These are phyloP conservation scores for Fusarium sp. DNA, from an alignment of 2,329 filamentous ascomycete genomes.

Conservation along the genomic window DNA sequence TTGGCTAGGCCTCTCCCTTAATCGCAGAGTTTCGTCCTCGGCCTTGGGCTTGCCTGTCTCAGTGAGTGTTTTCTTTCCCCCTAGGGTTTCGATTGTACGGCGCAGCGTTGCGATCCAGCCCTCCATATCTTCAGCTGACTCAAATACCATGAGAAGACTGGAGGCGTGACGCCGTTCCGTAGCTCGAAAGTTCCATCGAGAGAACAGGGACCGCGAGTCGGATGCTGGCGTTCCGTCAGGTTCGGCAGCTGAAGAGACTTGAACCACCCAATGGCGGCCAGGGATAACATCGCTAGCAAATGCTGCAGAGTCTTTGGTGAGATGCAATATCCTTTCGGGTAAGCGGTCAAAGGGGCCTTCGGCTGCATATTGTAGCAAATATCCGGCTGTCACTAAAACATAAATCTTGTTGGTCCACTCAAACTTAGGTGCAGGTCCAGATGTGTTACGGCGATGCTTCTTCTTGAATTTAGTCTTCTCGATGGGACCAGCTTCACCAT, in stretches of 20 bases:
- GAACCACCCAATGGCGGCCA: constrained; percentile 83
- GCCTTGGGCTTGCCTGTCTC: constrained; percentile 68
- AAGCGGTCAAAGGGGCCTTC: constrained; percentile 77
- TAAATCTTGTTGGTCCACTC: constrained; percentile 81
- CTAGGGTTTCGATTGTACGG: constrained; percentile 76
- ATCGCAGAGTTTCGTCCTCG: constrained; percentile 52
- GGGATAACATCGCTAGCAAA: constrained; percentile 85
- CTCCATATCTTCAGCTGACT: constrained; percentile 80
- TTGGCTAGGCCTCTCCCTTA: constrained; percentile 59
- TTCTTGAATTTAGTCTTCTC: constrained; percentile 58
- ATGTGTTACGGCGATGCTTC: constrained; percentile 60
- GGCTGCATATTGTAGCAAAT: constrained; percentile 79
- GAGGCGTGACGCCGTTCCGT: constrained; percentile 67
- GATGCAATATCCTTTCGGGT: constrained; percentile 78
- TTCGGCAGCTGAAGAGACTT: constrained; percentile 76
- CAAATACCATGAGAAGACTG: constrained; percentile 79
- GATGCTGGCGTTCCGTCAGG: constrained; percentile 64
- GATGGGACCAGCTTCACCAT: constrained; percentile 18
- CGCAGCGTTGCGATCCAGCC: constrained; percentile 77
- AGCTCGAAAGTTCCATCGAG: constrained; percentile 70
- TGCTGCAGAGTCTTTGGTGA: constrained; percentile 80
- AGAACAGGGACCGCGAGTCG: constrained; percentile 72
- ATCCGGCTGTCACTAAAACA: constrained; percentile 76
- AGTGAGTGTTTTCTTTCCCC: constrained; percentile 72
- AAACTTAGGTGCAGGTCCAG: constrained; percentile 59